Evolutionary conservation across 495 filamentous ascomycete genomes (phyloP).

Genomic region (Durotheca rogersii): DNA sequence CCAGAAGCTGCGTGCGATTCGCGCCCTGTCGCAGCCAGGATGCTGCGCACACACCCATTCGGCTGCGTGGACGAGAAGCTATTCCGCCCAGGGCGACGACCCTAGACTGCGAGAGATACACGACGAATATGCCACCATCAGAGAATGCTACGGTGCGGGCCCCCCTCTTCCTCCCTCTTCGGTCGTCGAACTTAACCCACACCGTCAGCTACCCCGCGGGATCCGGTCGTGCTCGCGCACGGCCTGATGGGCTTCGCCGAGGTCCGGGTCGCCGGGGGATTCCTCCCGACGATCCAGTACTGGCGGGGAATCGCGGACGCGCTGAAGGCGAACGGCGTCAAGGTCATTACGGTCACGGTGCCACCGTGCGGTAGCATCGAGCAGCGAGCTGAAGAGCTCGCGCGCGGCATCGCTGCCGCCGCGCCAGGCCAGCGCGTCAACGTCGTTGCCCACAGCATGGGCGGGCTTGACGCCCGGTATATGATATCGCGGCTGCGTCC

Average conservation of each 20-base stretch:
- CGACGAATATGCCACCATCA: slow-evolving; percentile 74
- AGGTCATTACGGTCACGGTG: slow-evolving; percentile 80
- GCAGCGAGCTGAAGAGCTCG: slow-evolving; percentile 66
- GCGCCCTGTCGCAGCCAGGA: no score
- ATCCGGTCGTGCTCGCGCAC: slow-evolving; percentile 83
- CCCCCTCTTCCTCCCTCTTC: background rate
- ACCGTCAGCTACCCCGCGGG: slow-evolving; percentile 57
- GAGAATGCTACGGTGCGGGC: slow-evolving; percentile 65
- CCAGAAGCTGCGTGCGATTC: no score
- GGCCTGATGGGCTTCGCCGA: slow-evolving; percentile 91
- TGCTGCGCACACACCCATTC: background rate
- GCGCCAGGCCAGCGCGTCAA: slow-evolving; percentile 76
- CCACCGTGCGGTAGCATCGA: slow-evolving; percentile 80
- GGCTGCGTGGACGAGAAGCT: slow-evolving; percentile 14
- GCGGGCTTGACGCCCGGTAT: slow-evolving; percentile 87
- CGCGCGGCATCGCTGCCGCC: slow-evolving; percentile 61
- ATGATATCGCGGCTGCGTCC: slow-evolving; percentile 83
- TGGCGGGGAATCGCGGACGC: slow-evolving; percentile 90
- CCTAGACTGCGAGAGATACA: slow-evolving; percentile 66
- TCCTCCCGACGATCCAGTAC: slow-evolving; percentile 78
- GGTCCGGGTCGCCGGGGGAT: slow-evolving; percentile 66
- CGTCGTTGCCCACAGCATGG: slow-evolving; percentile 76
- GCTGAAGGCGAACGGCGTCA: slow-evolving; percentile 65
- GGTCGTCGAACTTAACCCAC: no score
- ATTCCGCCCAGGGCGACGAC: slow-evolving; percentile 44